Percentiles rank a stretch among this genome's conserved stretches.
phyloP scores from a whole-genome alignment of 345 rosid species.

The Xanthoceras sorbifolium region DNA sequence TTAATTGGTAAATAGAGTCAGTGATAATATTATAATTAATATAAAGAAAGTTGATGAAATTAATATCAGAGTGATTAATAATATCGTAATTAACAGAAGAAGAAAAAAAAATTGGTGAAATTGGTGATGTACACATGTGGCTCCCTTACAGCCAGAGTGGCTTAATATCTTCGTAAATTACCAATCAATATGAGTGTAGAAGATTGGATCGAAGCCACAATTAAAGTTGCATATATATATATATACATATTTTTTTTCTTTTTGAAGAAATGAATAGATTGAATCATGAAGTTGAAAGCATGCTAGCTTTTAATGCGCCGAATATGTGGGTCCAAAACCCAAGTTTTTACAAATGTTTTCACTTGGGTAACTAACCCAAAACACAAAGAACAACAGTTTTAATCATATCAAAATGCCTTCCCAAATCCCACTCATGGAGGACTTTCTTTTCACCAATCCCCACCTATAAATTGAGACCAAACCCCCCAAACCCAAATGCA shows the following conservation, averaged over 20 bases:
- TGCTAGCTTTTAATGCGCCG: constrained; percentile 22
- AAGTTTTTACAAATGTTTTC: constrained; percentile 10
- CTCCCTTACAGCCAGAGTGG: too few species aligned
- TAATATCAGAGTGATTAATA: too few species aligned
- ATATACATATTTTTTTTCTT: too few species aligned
- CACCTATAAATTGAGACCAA: constrained; percentile 59
- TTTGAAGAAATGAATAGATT: constrained; percentile 9
- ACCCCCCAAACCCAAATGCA: constrained; percentile 11
- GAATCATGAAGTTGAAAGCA: constrained; percentile 17
- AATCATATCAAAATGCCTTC: constrained; percentile 4
- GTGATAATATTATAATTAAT: too few species aligned
- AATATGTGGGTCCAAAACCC: constrained; percentile 17
- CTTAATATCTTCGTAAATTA: too few species aligned
- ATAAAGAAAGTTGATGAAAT: too few species aligned
- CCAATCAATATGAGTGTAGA: background rate
- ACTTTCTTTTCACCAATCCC: constrained; percentile 20
- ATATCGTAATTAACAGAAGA: too few species aligned
- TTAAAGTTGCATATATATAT: background rate
- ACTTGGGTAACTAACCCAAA: constrained; percentile 7
- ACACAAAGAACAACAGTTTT: background rate
- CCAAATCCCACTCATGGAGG: background rate
- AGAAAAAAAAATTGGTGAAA: too few species aligned
- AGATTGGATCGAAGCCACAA: background rate
- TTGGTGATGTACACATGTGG: too few species aligned
- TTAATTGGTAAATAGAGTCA: too few species aligned